Evolutionary conservation across 768 basidiomycete genomes (phyloP).

Genomic region (Tubosaeta brunneosetosa): DNA sequence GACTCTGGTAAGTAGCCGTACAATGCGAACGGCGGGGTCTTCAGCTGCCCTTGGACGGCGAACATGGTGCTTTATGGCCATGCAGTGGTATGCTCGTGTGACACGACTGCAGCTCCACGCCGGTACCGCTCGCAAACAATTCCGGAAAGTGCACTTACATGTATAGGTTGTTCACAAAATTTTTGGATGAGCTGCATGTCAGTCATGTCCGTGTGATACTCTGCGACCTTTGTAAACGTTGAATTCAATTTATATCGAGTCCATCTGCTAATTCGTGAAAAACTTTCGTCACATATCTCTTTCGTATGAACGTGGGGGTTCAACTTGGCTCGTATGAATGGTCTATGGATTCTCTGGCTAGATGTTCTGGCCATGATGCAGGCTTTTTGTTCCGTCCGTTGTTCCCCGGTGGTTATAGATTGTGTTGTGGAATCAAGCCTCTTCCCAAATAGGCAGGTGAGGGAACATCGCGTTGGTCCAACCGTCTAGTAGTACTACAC

Average conservation of each 20-base stretch:
- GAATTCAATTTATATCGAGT: slow-evolving; percentile 1
- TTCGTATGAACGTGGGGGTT: slow-evolving; percentile 1
- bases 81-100: not conserved
- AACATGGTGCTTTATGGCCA: slow-evolving; percentile 1
- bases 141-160: slow-evolving; percentile 15
- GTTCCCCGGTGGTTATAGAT: not conserved
- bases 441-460: slow-evolving; percentile 23
- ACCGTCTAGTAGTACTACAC: not conserved
- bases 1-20: not conserved
- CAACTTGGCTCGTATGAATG: not conserved
- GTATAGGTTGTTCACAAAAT: slow-evolving; percentile 14
- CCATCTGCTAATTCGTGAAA: not conserved
- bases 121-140: slow-evolving; percentile 19
- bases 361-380: not conserved
- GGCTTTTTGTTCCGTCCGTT: not conserved
- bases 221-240: slow-evolving; percentile 4
- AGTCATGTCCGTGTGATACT: slow-evolving; percentile 28
- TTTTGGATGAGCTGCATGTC: slow-evolving; percentile 18
- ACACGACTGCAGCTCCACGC: slow-evolving; percentile 10
- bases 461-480: not conserved
- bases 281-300: not conserved
- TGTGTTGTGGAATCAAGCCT: not conserved
- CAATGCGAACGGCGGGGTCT: not conserved
- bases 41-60: slow-evolving; percentile 5
- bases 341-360: not conserved